A percentile compares a stretch with the other conserved stretches of the same genome.
phyloP scores from a whole-genome alignment of 148 eudicot genomes.

The Vaccinium vitisidaea region DNA sequence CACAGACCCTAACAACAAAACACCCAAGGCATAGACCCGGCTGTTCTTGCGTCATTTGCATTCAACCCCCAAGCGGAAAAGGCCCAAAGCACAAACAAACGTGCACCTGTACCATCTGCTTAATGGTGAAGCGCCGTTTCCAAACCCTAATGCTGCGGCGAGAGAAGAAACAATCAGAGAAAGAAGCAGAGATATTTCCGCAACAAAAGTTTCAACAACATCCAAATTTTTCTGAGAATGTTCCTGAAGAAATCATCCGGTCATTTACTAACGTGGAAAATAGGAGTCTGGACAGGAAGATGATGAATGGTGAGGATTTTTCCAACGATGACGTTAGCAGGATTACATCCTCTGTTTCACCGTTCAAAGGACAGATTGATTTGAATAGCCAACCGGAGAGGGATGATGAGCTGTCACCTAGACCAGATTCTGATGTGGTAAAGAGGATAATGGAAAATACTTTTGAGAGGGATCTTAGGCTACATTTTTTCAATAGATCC shows the following conservation, averaged over 20 bases:
- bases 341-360: slow-evolving; percentile 16
- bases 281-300: slow-evolving; percentile 13
- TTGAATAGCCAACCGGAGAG: slow-evolving; percentile 65
- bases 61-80: slow-evolving; percentile 62
- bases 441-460: slow-evolving; percentile 21
- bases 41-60: slow-evolving; percentile 66
- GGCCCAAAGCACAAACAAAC: slow-evolving; percentile 45
- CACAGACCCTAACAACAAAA: slow-evolving; percentile 38
- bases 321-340: slow-evolving; percentile 18
- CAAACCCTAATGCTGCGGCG: slow-evolving; percentile 39
- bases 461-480: slow-evolving; percentile 14
- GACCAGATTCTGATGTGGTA: slow-evolving; percentile 25
- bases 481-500: neutral
- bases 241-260: slow-evolving; percentile 15
- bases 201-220: slow-evolving; percentile 18
- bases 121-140: slow-evolving; percentile 38
- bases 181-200: slow-evolving; percentile 33
- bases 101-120: slow-evolving; percentile 53
- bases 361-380: slow-evolving; percentile 51
- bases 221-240: neutral
- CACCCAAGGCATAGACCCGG: slow-evolving; percentile 69
- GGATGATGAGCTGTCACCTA: slow-evolving; percentile 53
- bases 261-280: neutral
- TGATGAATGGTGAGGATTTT: neutral
- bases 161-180: slow-evolving; percentile 39